phyloP scores from a whole-genome alignment of 2,329 filamentous ascomycete genomes.

The Alternaria rosae region DNA sequence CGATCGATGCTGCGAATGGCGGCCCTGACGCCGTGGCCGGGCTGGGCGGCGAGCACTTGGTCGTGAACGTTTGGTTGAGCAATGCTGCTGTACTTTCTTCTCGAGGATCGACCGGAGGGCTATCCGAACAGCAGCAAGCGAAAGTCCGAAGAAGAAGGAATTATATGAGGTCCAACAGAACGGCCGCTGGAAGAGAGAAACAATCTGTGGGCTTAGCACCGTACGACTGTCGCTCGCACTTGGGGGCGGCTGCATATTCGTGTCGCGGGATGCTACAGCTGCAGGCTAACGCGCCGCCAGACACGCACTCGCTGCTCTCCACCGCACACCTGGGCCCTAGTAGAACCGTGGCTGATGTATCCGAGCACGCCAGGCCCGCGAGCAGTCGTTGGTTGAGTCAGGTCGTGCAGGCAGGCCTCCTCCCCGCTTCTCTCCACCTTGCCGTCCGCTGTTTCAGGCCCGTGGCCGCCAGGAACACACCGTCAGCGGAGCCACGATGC shows the following conservation, averaged over 20 bases:
- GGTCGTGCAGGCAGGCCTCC: slow-evolving; percentile 13
- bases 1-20: slow-evolving; percentile 11
- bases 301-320: slow-evolving; percentile 17
- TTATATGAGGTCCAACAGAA: slow-evolving; percentile 2
- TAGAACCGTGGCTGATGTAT: slow-evolving; percentile 18
- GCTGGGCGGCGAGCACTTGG: slow-evolving; percentile 19
- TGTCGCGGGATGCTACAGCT: slow-evolving; percentile 28
- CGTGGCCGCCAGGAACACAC: slow-evolving; percentile 23
- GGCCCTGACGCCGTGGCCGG: slow-evolving; percentile 17
- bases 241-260: slow-evolving; percentile 29
- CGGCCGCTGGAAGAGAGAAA: slow-evolving; percentile 9
- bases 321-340: slow-evolving; percentile 20
- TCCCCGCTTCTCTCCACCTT: slow-evolving; percentile 28
- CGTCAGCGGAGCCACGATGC: slow-evolving; percentile 13
- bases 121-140: slow-evolving; percentile 13
- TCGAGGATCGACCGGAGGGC: slow-evolving; percentile 18
- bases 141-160: slow-evolving; percentile 14
- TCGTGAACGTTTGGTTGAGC: slow-evolving; percentile 8
- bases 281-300: slow-evolving; percentile 24
- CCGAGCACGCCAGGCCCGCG: slow-evolving; percentile 25
- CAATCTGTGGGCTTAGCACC: slow-evolving; percentile 16
- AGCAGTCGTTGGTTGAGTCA: slow-evolving; percentile 14
- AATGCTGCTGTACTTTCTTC: slow-evolving; percentile 6
- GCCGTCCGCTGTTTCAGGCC: slow-evolving; percentile 38
- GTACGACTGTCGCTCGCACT: slow-evolving; percentile 15